Conservation (phyloP, 2,329 filamentous ascomycete genomes). For the Colletotrichum nymphaeae region DNA sequence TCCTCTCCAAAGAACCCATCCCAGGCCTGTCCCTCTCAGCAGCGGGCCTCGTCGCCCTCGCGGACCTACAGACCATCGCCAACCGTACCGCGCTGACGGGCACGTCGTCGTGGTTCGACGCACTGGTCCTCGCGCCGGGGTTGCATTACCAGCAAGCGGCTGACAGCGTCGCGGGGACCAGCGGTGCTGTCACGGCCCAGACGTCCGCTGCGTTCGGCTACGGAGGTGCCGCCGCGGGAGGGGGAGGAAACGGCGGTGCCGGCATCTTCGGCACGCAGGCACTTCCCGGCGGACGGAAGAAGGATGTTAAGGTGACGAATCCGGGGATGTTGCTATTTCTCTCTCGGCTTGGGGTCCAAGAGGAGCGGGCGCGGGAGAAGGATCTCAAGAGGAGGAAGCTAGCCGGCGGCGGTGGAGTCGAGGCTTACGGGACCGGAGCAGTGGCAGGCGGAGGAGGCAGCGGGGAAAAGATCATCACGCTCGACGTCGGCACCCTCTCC, state of each 20-base stretch:
- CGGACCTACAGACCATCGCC: conserved; percentile 67
- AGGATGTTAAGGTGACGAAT: conserved; percentile 19
- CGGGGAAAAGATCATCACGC: conserved; percentile 4
- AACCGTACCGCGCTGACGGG: conserved; percentile 67
- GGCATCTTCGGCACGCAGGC: conserved; percentile 16
- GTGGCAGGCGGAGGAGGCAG: neutral
- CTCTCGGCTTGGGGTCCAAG: neutral
- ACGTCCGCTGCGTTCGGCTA: conserved; percentile 66
- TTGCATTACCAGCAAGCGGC: conserved; percentile 71
- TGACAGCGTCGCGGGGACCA: conserved; percentile 55
- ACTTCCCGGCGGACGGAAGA: neutral
- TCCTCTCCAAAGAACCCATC: conserved; percentile 59
- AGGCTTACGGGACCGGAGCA: conserved; percentile 1
- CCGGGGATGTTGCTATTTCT: conserved; percentile 56
- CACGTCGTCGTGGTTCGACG: conserved; percentile 66
- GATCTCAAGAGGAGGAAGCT: conserved; percentile 43
- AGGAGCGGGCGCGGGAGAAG: conserved; percentile 47
- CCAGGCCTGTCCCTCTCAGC: conserved; percentile 59
- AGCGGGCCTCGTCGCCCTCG: conserved; percentile 67
- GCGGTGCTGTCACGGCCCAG: conserved; percentile 44
- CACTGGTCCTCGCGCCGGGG: conserved; percentile 68
- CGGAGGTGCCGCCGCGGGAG: neutral
- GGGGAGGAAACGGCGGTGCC: conserved; percentile 1
- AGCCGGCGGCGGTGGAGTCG: conserved; percentile 11
- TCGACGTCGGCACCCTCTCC: conserved; percentile 42